Percentiles rank a stretch among this genome's conserved stretches.
phyloP scores from a whole-genome alignment of 2,329 filamentous ascomycete species.

The Microdochium nivale region DNA sequence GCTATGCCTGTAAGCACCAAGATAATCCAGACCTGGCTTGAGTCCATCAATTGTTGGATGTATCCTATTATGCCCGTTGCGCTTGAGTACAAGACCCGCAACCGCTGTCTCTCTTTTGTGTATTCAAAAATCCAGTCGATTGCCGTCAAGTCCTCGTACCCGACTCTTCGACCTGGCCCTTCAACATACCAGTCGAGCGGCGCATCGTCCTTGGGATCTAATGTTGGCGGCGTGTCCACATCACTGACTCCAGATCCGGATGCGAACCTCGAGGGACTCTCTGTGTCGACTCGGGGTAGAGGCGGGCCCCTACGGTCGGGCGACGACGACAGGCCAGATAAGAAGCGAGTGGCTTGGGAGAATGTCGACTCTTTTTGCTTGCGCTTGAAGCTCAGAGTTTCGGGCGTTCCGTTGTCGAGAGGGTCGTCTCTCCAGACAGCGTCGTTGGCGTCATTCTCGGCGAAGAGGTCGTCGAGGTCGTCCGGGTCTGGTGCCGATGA shows the following conservation, averaged over 20 bases:
- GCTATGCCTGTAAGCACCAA: conserved; percentile 77
- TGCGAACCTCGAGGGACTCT: neutral
- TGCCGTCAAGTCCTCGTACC: conserved; percentile 91
- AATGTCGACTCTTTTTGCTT: conserved; percentile 45
- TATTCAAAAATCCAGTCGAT: conserved; percentile 99
- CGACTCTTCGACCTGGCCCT: conserved; percentile 79
- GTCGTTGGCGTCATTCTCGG: conserved; percentile 12
- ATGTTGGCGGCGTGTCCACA: conserved; percentile 3
- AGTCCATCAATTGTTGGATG: conserved; percentile 65
- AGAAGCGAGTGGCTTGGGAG: conserved; percentile 36
- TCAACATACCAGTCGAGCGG: conserved; percentile 80
- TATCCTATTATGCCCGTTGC: conserved; percentile 66
- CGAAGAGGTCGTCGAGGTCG: conserved; percentile 16
- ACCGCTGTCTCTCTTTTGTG: conserved; percentile 84
- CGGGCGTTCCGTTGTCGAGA: conserved; percentile 36
- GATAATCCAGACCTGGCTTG: conserved; percentile 86
- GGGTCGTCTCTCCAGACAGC: conserved; percentile 47
- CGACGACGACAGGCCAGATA: conserved; percentile 39
- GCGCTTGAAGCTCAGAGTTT: conserved; percentile 63
- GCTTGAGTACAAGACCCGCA: conserved; percentile 65
- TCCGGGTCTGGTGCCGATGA: conserved; percentile 5
- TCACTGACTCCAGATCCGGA: conserved; percentile 2
- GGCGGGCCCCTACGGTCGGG: conserved; percentile 20
- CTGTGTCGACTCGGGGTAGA: conserved; percentile 2
- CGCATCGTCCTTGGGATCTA: conserved; percentile 33